Evolutionary conservation across 2,329 filamentous ascomycete genomes (phyloP).

Genomic region (Magnaporthales sp.): DNA sequence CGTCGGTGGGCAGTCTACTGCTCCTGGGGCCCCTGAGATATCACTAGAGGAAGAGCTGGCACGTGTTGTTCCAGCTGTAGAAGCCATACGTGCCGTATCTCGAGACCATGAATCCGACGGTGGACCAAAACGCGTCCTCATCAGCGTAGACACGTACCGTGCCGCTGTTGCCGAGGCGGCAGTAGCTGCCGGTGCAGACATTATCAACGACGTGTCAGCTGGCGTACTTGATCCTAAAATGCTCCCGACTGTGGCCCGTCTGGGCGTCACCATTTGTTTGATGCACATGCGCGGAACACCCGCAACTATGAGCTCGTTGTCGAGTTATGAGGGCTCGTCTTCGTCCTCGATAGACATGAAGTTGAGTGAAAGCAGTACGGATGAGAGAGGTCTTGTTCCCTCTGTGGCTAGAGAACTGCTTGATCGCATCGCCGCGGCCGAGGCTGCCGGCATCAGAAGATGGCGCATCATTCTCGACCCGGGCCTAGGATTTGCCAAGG

Average conservation of each 20-base stretch:
- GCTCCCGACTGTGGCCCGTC: constrained; percentile 68
- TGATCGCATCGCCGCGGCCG: constrained; percentile 61
- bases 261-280: constrained; percentile 70
- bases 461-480: constrained; percentile 96
- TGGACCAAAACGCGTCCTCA: constrained; percentile 36
- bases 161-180: constrained; percentile 72
- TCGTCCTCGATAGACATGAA: background rate
- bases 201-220: constrained; percentile 91
- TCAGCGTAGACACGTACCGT: constrained; percentile 91
- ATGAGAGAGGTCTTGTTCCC: constrained; percentile 44
- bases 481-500: constrained; percentile 90
- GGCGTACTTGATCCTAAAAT: constrained; percentile 72
- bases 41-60: constrained; percentile 63
- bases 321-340: constrained; percentile 41
- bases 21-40: constrained; percentile 64
- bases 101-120: constrained; percentile 32
- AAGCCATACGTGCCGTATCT: constrained; percentile 59
- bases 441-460: constrained; percentile 72
- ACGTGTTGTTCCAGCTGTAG: constrained; percentile 73
- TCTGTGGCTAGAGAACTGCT: constrained; percentile 61
- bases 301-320: constrained; percentile 65
- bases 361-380: background rate
- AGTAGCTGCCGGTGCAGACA: constrained; percentile 71
- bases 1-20: constrained; percentile 86
- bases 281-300: constrained; percentile 95